Percentiles rank a stretch among this genome's conserved stretches.
These are phyloP conservation scores for Tuber indicum DNA, from an alignment of 495 filamentous ascomycete species.

Conservation along the genomic window DNA sequence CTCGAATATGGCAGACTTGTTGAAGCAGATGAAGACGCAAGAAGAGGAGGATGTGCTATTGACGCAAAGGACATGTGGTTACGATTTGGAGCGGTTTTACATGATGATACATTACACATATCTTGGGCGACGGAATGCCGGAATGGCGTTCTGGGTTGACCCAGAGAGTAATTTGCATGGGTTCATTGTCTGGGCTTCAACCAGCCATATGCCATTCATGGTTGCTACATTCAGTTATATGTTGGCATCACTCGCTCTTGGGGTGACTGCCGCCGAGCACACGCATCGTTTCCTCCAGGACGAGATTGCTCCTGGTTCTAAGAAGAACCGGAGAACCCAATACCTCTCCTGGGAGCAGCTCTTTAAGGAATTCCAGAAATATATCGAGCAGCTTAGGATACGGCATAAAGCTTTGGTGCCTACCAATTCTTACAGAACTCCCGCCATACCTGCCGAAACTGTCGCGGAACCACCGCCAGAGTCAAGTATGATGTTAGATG, in stretches of 20 bases:
- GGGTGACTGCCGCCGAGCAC: conserved; percentile 66
- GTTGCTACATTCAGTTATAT: conserved; percentile 95
- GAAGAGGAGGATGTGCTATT: conserved; percentile 79
- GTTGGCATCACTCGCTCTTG: conserved; percentile 74
- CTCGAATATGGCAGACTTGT: conserved; percentile 85
- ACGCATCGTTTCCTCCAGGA: conserved; percentile 86
- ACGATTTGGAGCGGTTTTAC: conserved; percentile 84
- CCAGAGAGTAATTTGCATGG: conserved; percentile 83
- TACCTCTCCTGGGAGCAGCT: conserved; percentile 89
- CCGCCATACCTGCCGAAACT: conserved; percentile 44
- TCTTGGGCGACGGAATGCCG: conserved; percentile 70
- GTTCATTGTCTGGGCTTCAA: conserved; percentile 92
- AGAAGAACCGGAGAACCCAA: conserved; percentile 68
- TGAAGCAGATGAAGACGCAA: conserved; percentile 76
- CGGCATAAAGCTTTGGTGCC: conserved; percentile 31
- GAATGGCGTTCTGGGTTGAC: conserved; percentile 82
- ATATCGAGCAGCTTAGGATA: conserved; percentile 37
- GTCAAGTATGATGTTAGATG: conserved; percentile 83
- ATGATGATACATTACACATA: conserved; percentile 89
- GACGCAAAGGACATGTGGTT: conserved; percentile 64
- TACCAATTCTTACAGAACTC: conserved; percentile 33
- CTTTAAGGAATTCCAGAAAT: conserved; percentile 58
- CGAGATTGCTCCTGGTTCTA: conserved; percentile 64
- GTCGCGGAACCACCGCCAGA: conserved; percentile 70
- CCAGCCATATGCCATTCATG: conserved; percentile 81